phyloP scores from a whole-genome alignment of 208 protist genomes.

The Leptomonas pyrrhocoris region DNA sequence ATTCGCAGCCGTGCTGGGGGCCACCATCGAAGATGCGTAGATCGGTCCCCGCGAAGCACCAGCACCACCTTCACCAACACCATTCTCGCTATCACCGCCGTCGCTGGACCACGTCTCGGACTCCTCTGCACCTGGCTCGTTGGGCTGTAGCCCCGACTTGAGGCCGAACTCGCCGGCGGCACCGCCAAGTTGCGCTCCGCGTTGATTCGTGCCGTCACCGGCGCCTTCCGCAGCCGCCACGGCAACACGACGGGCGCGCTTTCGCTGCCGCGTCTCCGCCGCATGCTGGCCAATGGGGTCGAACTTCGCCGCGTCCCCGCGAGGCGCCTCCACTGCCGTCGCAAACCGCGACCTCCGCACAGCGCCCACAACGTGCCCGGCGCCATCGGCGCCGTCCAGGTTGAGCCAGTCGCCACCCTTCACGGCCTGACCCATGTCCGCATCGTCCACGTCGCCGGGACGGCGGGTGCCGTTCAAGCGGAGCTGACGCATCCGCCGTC shows the following conservation, averaged over 20 bases:
- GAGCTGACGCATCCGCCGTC: conserved; percentile 26
- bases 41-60: conserved; percentile 18
- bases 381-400: conserved; percentile 8
- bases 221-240: conserved; percentile 29
- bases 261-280: conserved; percentile 45
- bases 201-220: background rate
- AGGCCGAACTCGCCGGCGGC: conserved; percentile 4
- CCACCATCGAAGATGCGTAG: conserved; percentile 27
- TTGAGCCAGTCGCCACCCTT: conserved; percentile 53
- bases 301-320: conserved; percentile 29
- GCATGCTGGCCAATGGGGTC: conserved; percentile 73
- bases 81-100: conserved; percentile 21
- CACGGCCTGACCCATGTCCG: conserved; percentile 48
- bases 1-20: background rate
- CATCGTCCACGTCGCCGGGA: conserved; percentile 55
- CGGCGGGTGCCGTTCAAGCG: conserved; percentile 50
- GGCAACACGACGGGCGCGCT: conserved; percentile 35
- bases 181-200: background rate
- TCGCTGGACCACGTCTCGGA: conserved; percentile 29
- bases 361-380: background rate
- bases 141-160: background rate
- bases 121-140: conserved; percentile 5
- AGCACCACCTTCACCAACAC: conserved; percentile 10
- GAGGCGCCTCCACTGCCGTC: background rate
- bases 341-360: conserved; percentile 3